Evolutionary conservation across 257 asterid species (phyloP), one percentile per base, ranked within the genome.

Genomic region (Petunia axillaris): DNA sequence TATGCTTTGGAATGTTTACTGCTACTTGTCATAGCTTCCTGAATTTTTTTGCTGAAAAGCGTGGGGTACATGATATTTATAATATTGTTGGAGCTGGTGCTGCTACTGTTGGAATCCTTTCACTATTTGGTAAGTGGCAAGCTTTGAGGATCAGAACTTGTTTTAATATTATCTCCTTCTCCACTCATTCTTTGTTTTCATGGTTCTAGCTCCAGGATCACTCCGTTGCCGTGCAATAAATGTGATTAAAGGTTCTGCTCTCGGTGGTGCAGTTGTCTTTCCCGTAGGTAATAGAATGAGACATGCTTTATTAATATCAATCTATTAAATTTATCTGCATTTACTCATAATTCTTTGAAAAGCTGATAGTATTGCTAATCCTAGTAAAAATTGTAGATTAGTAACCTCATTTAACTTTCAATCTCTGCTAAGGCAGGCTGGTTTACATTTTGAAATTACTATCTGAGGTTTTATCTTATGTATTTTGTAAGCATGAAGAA

Each of bases 11-110:
- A 76, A 90, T 93, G 94, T 96, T 94, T 67, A 94, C 97, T 74
- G 99, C 97, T 79, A 86, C 91, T 77, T 96, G 94, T 84, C 94
- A 82, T 65, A 91, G 98, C 54, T 81, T 96, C 89, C 98, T 94
- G 83, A 91, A 92, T 84, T 81, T 94, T 76, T 87, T 94, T 85
- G 97, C 95, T 65, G 98, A 94, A 84, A 85, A 90, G 82, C 96
- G 98, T 75, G 98, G 98, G 36, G 91, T 92, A 43, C 92, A 90
- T 84, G 99, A 96, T 87, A 91, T 96, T 81, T 94, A 81, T 85
- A 96, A 94, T 48, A 90, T 92, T 60, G 98, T 90, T 83, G 98
- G 87, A 83, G 98, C 99, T 87, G 99, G 99, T 87, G 94, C 99
- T 80, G 92, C 96, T 71, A 91, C 98, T 80, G 95, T 98, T 81